A percentile compares a stretch with the other conserved stretches of the same genome.
Conservation (phyloP, 768 basidiomycete species). For the Hypholoma fasciculare region DNA sequence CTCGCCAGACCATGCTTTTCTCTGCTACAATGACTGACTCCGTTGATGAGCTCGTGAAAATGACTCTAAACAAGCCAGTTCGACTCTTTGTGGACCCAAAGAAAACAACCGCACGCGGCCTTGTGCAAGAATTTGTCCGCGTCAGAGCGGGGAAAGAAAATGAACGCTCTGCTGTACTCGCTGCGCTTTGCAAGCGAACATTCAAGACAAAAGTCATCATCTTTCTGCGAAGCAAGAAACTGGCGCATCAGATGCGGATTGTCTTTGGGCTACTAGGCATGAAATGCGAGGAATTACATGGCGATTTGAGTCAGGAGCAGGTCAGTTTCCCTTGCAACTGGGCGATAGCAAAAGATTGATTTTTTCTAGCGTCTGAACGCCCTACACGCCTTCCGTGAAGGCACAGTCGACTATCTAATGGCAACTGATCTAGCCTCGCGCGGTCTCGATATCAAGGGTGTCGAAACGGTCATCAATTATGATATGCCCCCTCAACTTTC, state of each 20-base stretch:
- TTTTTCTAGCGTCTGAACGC: constrained; percentile 74
- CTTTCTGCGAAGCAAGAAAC: constrained; percentile 94
- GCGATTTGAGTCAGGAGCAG: constrained; percentile 95
- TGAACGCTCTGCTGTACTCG: constrained; percentile 76
- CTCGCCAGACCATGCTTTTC: constrained; percentile 97
- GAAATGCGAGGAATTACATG: constrained; percentile 92
- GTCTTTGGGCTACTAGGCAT: constrained; percentile 88
- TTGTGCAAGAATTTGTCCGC: constrained; percentile 94
- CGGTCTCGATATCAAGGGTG: constrained; percentile 95
- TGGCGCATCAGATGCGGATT: constrained; percentile 96
- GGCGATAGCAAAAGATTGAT: not conserved
- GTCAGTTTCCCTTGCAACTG: constrained; percentile 37
- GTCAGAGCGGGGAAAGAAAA: constrained; percentile 79
- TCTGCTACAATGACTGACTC: constrained; percentile 99
- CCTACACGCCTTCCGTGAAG: constrained; percentile 85
- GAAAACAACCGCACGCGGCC: constrained; percentile 77
- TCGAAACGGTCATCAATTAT: constrained; percentile 97
- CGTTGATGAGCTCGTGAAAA: constrained; percentile 88
- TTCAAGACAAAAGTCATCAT: constrained; percentile 86
- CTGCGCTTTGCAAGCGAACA: constrained; percentile 83
- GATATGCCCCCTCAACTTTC: constrained; percentile 95
- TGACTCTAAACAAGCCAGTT: constrained; percentile 92
- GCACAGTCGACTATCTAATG: constrained; percentile 87
- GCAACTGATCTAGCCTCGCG: constrained; percentile 96
- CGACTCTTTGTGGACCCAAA: constrained; percentile 96